phyloP scores from a whole-genome alignment of 305 asterid species.

The Fraxinus angustifolia region DNA sequence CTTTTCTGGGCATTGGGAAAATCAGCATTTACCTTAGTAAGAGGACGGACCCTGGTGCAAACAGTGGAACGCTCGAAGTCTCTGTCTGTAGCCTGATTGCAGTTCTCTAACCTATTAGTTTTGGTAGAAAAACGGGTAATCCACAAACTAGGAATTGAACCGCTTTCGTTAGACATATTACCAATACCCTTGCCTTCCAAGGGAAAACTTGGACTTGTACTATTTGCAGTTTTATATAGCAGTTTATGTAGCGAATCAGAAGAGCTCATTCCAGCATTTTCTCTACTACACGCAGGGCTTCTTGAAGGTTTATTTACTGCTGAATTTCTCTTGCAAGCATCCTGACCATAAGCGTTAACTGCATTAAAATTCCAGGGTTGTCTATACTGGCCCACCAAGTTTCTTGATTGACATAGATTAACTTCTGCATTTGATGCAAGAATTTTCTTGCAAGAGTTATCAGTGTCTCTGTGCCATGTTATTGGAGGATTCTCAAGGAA shows the following conservation, averaged over 20 bases:
- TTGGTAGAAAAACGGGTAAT: slow-evolving; percentile 51
- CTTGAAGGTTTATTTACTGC: slow-evolving; percentile 22
- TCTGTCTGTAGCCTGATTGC: slow-evolving; percentile 17
- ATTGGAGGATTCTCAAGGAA: slow-evolving; percentile 24
- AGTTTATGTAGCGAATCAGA: slow-evolving; percentile 13
- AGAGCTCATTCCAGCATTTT: background rate
- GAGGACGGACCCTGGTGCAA: slow-evolving; percentile 15
- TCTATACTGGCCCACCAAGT: slow-evolving; percentile 13
- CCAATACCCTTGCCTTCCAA: slow-evolving; percentile 18
- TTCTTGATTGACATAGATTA: slow-evolving; percentile 18
- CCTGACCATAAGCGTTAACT: background rate
- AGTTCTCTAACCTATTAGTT: slow-evolving; percentile 15
- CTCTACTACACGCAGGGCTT: background rate
- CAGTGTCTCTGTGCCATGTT: slow-evolving; percentile 16
- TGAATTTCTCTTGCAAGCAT: slow-evolving; percentile 1
- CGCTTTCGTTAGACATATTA: slow-evolving; percentile 10
- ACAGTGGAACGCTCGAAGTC: slow-evolving; percentile 6
- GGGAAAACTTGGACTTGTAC: slow-evolving; percentile 5
- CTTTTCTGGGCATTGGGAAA: slow-evolving; percentile 21
- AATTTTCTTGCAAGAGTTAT: slow-evolving; percentile 30
- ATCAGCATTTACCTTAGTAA: slow-evolving; percentile 21
- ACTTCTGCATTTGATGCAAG: slow-evolving; percentile 25
- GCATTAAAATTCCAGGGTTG: background rate
- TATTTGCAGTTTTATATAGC: slow-evolving; percentile 10
- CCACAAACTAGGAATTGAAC: slow-evolving; percentile 54